Evolutionary conservation across 148 eudicot genomes (phyloP), one percentile per base, ranked within the genome.

Genomic region (Camellia japonica): DNA sequence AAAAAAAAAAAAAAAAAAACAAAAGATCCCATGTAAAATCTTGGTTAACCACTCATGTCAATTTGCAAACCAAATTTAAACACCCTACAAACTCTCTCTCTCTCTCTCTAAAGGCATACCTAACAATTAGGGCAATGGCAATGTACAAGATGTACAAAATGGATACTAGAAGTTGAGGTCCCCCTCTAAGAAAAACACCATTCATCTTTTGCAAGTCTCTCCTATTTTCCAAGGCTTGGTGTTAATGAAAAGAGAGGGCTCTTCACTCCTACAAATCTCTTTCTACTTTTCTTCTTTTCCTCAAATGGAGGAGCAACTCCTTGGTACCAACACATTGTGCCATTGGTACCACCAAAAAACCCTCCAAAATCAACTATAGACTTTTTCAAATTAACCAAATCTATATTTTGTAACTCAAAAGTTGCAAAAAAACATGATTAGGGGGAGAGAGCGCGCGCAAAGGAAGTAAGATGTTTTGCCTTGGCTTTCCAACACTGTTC

Each of bases 131-230:
- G 65, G 76, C 75, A 82, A 23, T 83, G 66, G 86, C 78, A 77
- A 82, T 86, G 80, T 86, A 86, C 88, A 86, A 81, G 80, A 86
- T 81, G 82, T 74, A 83, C 84, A 83, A 23, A 79, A 51, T 18
- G 73, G 70, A 79, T 64, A 23, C 80, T 56, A 75, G 80, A 76
- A 66, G 79, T 76, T 76, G 76, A 79, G 75, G 78, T 81, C 74
- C 78, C 88, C 82, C 73, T 23, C 5, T 6, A 49, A 63, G 62
- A 49, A 49, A 49, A 4, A 49, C 52, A 49, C 52, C 52, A 49
- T 41, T 64, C 74, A 47, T 58, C 71, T 56, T 75, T 70, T 78
- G 46, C 30, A 52, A 52, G 9, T 75, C 12, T 20, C 52, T 41
- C 78, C 52, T 30, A 30, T 30, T 23, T 68, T 71, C 68, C 78